Conservation (phyloP, 1,284 basidiomycete species). For the Ustilago loliicola region DNA sequence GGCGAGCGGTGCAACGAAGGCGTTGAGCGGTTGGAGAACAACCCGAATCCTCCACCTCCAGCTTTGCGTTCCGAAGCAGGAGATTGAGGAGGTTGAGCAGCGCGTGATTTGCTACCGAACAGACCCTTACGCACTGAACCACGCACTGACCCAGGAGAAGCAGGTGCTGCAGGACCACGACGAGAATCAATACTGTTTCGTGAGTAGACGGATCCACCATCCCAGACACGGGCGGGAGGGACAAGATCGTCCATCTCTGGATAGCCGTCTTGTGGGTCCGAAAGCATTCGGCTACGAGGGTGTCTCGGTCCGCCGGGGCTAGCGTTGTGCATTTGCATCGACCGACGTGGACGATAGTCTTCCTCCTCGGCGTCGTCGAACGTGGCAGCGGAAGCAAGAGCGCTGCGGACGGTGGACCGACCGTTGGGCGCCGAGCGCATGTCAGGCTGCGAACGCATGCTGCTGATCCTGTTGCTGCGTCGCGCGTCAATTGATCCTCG, state of each 20-base stretch:
- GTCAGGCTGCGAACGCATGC: constrained; percentile 29
- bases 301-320: constrained; percentile 9
- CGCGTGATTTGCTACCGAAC: constrained; percentile 6
- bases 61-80: constrained; percentile 9
- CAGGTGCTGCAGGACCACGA: constrained; percentile 5
- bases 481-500: constrained; percentile 37
- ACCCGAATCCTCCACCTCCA: constrained; percentile 10
- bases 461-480: constrained; percentile 11
- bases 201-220: constrained; percentile 18
- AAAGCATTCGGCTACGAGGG: constrained; percentile 18
- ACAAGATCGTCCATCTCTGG: constrained; percentile 46
- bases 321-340: constrained; percentile 15
- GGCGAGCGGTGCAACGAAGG: constrained; percentile 35
- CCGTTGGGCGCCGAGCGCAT: constrained; percentile 10
- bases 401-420: constrained; percentile 19
- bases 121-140: constrained; percentile 11
- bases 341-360: constrained; percentile 4
- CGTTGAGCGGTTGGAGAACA: constrained; percentile 39
- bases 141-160: not conserved
- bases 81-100: constrained; percentile 1
- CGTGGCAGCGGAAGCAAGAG: constrained; percentile 29
- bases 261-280: constrained; percentile 18
- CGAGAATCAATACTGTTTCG: constrained; percentile 27
- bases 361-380: constrained; percentile 15
- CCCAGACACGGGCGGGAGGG: constrained; percentile 31